Percentiles rank a stretch among this genome's conserved stretches.
Conservation (phyloP, 2,329 filamentous ascomycete genomes). For the Microdochium paspali region DNA sequence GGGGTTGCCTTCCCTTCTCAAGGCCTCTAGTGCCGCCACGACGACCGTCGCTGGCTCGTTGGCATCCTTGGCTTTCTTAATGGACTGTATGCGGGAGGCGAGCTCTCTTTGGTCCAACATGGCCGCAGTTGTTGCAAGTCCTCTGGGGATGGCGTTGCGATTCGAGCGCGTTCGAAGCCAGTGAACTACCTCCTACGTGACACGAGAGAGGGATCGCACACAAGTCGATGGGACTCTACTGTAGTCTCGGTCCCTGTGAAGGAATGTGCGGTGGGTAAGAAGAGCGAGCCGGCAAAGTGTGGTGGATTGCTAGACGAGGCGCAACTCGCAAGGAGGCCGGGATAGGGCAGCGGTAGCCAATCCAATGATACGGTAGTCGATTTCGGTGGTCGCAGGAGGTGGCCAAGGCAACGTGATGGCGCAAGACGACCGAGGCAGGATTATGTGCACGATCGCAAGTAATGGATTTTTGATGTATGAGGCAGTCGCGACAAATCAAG, state of each 20-base stretch:
- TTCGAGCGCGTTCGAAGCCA: no score
- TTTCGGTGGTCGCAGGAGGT: not conserved
- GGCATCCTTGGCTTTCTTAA: constrained; percentile 68
- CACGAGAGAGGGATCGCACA: no score
- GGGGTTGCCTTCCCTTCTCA: constrained; percentile 72
- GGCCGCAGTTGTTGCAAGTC: not conserved
- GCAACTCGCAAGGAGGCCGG: not conserved
- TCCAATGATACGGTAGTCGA: constrained; percentile 4
- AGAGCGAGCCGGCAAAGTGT: no score
- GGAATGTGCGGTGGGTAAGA: no score
- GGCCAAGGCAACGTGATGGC: not conserved
- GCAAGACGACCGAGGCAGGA: not conserved
- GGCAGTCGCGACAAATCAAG: constrained; percentile 2
- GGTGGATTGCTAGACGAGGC: not conserved
- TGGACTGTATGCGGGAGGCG: constrained; percentile 63
- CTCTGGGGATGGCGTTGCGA: not conserved
- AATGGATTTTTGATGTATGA: not conserved
- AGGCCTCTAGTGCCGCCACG: constrained; percentile 62
- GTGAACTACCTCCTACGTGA: no score
- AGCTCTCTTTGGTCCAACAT: constrained; percentile 73
- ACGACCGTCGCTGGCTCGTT: constrained; percentile 68
- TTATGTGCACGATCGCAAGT: not conserved
- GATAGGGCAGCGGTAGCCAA: constrained; percentile 4
- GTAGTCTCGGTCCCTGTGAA: no score
- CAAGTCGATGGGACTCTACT: no score